phyloP scores from a whole-genome alignment of 148 eudicot species.

The Fagopyrum homotropicum region DNA sequence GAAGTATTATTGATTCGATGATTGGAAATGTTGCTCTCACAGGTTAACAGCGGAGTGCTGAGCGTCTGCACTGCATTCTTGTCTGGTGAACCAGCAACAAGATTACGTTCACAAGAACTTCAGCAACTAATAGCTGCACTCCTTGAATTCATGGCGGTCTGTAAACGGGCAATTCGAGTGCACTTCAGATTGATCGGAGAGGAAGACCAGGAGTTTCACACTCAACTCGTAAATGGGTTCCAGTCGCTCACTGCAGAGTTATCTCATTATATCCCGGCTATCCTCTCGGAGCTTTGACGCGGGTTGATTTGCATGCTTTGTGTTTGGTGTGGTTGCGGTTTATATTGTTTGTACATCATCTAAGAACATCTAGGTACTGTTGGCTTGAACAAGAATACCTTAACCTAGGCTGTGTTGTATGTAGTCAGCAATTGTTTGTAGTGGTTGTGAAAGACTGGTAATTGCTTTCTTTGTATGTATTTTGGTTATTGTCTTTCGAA shows the following conservation, averaged over 20 bases:
- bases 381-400: background rate
- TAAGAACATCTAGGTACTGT: background rate
- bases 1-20: background rate
- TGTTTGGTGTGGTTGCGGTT: background rate
- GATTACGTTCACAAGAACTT: slow-evolving; percentile 92
- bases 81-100: slow-evolving; percentile 96
- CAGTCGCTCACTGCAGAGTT: slow-evolving; percentile 97
- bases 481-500: background rate
- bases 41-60: slow-evolving; percentile 98
- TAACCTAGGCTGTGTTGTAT: slow-evolving; percentile 8
- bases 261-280: slow-evolving; percentile 97
- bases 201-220: slow-evolving; percentile 97
- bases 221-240: slow-evolving; percentile 95
- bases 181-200: slow-evolving; percentile 97
- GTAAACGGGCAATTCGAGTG: slow-evolving; percentile 94
- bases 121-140: slow-evolving; percentile 99
- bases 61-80: slow-evolving; percentile 98
- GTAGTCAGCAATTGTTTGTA: background rate
- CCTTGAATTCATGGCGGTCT: slow-evolving; percentile 98
- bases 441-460: background rate
- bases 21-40: slow-evolving; percentile 21
- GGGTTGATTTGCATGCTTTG: background rate
- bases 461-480: slow-evolving; percentile 10
- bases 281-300: slow-evolving; percentile 76
- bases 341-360: background rate